Evolutionary conservation across 331 rosid species (phyloP).

Genomic region (Quercus tomentella): DNA sequence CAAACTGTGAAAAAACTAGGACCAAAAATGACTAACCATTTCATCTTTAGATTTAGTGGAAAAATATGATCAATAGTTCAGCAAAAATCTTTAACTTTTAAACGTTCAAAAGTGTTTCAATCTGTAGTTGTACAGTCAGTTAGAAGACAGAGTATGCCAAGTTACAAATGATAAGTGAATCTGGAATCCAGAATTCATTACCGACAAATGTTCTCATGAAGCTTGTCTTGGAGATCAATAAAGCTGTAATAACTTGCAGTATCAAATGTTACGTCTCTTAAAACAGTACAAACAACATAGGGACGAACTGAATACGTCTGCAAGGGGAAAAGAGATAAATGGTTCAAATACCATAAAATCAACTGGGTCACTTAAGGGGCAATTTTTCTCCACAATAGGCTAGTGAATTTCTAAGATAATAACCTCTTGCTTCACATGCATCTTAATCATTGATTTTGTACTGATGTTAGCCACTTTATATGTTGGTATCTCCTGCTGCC

Average conservation of each 20-base stretch:
- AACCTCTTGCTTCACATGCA: slow-evolving; percentile 94
- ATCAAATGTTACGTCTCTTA: slow-evolving; percentile 75
- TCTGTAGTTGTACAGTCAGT: not conserved
- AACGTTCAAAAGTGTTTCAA: not conserved
- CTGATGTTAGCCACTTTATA: slow-evolving; percentile 58
- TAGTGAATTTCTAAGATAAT: not conserved
- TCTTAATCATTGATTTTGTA: slow-evolving; percentile 59
- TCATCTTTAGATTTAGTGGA: not conserved
- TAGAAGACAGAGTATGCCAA: slow-evolving; percentile 1
- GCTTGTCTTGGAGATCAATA: slow-evolving; percentile 97
- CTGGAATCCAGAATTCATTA: slow-evolving; percentile 30
- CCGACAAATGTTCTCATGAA: slow-evolving; percentile 96
- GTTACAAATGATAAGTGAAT: not conserved
- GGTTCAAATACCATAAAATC: not conserved
- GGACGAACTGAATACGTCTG: slow-evolving; percentile 82
- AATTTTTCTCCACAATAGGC: not conserved
- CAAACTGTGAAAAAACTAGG: too few relatives aligned
- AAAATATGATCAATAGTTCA: not conserved
- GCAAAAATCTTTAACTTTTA: not conserved
- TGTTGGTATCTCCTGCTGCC: slow-evolving; percentile 53
- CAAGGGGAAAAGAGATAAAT: slow-evolving; percentile 8
- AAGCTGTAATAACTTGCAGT: slow-evolving; percentile 84
- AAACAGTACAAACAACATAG: slow-evolving; percentile 75
- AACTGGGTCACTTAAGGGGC: not conserved
- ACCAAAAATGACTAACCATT: not conserved